A percentile compares a stretch with the other conserved stretches of the same genome.
Conservation (phyloP, 352 stramenopile genomes). For the Pythium aristosporum region DNA sequence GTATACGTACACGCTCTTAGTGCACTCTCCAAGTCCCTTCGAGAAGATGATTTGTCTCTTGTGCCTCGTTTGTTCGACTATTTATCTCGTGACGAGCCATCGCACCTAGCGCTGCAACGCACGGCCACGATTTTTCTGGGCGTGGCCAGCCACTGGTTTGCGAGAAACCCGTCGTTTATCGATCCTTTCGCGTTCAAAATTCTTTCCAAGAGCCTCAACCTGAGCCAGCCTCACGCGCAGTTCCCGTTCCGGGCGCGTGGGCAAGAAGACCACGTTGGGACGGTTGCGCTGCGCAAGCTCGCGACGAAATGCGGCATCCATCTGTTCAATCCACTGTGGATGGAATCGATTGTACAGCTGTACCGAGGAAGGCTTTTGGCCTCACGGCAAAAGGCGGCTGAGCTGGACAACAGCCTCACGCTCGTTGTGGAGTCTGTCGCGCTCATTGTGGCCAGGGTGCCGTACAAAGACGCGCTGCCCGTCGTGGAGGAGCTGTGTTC, state of each 20-base stretch:
- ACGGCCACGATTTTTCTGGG: conserved; percentile 74
- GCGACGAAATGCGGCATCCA: conserved; percentile 58
- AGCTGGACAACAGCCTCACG: conserved; percentile 46
- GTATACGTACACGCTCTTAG: conserved; percentile 84
- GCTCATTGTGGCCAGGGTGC: conserved; percentile 58
- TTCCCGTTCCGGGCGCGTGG: conserved; percentile 48
- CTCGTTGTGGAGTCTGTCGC: conserved; percentile 73
- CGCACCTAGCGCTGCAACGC: conserved; percentile 53
- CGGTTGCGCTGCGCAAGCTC: conserved; percentile 68
- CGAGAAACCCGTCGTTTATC: conserved; percentile 56
- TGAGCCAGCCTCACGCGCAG: conserved; percentile 33
- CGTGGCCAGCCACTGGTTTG: conserved; percentile 73
- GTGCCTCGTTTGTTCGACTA: conserved; percentile 71
- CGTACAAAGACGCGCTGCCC: conserved; percentile 60
- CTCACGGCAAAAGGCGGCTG: conserved; percentile 22
- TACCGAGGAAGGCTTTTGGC: conserved; percentile 48
- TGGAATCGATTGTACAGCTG: conserved; percentile 64
- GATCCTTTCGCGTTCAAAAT: conserved; percentile 64
- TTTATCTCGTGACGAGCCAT: conserved; percentile 66
- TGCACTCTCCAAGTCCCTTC: conserved; percentile 78
- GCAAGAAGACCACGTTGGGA: conserved; percentile 67
- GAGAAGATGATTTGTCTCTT: conserved; percentile 72
- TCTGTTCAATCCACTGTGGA: conserved; percentile 68
- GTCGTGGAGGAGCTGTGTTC: conserved; percentile 61
- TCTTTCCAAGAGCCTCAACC: conserved; percentile 64